Conservation (phyloP, 2,329 filamentous ascomycete species). For the Torrubiella hemipterigena region DNA sequence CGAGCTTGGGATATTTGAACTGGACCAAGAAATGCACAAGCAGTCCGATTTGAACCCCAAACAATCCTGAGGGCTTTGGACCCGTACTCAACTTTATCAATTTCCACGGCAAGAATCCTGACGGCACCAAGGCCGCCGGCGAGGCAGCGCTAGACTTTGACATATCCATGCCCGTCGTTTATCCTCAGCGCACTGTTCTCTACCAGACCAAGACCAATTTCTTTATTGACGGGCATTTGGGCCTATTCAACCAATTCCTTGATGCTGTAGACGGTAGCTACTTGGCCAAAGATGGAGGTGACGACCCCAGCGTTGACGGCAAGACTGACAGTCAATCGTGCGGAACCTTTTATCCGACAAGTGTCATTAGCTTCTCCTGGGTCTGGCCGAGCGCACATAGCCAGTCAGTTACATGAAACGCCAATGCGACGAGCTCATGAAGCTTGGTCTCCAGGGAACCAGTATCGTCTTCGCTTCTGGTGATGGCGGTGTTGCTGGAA, state of each 20-base stretch:
- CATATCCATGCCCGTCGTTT: conserved; percentile 35
- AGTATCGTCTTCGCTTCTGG: conserved; percentile 29
- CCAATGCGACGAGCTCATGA: conserved; percentile 30
- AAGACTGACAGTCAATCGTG: conserved; percentile 28
- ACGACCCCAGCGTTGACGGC: conserved; percentile 32
- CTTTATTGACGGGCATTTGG: no score
- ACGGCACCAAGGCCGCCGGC: conserved; percentile 12
- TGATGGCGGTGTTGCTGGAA: conserved; percentile 21
- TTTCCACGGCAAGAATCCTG: conserved; percentile 5
- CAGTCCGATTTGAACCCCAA: conserved; percentile 29
- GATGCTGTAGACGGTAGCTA: conserved; percentile 41
- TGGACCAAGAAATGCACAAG: conserved; percentile 37
- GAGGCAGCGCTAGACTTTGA: conserved; percentile 37
- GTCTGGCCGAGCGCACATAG: conserved; percentile 33
- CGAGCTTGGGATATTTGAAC: conserved; percentile 38
- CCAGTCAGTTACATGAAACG: conserved; percentile 32
- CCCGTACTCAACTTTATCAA: conserved; percentile 7
- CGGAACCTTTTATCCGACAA: conserved; percentile 10
- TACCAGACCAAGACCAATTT: conserved; percentile 30
- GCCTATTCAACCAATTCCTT: conserved; percentile 31
- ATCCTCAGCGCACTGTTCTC: conserved; percentile 36
- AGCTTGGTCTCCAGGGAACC: conserved; percentile 30
- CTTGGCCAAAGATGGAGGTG: conserved; percentile 35
- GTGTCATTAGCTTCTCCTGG: conserved; percentile 29
- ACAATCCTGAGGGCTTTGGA: conserved; percentile 6